Evolutionary conservation across 2,329 filamentous ascomycete species (phyloP).

Genomic region (Fusarium torulosum): DNA sequence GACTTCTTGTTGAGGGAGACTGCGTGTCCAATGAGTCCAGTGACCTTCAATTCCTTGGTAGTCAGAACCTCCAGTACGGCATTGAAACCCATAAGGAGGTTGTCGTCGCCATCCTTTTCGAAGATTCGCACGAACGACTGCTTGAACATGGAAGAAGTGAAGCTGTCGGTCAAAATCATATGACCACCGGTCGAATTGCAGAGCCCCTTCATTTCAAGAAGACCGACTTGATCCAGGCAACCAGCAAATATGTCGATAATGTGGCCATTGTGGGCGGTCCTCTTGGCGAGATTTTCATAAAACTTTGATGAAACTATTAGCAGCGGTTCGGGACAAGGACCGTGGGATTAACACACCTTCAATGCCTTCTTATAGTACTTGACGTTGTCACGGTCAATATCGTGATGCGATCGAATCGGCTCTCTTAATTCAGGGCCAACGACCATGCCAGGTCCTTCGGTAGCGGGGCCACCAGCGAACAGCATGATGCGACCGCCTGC

Average conservation of each 20-base stretch:
- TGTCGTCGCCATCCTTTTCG: slow-evolving; percentile 95
- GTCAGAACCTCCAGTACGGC: slow-evolving; percentile 95
- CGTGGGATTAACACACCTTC: slow-evolving; percentile 70
- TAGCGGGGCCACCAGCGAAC: slow-evolving; percentile 93
- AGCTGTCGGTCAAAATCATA: slow-evolving; percentile 98
- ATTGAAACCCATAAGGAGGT: slow-evolving; percentile 98
- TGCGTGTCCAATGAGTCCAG: slow-evolving; percentile 94
- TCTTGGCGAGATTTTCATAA: slow-evolving; percentile 93
- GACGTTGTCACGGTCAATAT: slow-evolving; percentile 98
- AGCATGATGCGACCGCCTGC: slow-evolving; percentile 96
- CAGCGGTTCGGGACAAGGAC: background rate
- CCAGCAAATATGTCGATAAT: slow-evolving; percentile 98
- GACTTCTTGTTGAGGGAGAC: slow-evolving; percentile 99
- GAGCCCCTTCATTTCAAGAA: slow-evolving; percentile 97
- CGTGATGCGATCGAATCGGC: slow-evolving; percentile 96
- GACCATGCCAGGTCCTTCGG: slow-evolving; percentile 96
- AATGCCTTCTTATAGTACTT: slow-evolving; percentile 99
- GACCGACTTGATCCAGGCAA: slow-evolving; percentile 95
- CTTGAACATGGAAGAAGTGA: slow-evolving; percentile 99
- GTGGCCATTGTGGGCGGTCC: slow-evolving; percentile 95
- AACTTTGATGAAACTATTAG: slow-evolving; percentile 68
- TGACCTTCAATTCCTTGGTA: slow-evolving; percentile 98
- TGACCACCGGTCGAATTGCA: slow-evolving; percentile 97
- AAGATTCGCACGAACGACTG: slow-evolving; percentile 98
- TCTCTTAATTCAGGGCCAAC: slow-evolving; percentile 96